phyloP scores from a whole-genome alignment of 2,329 filamentous ascomycete species.

The Lasiodiplodia sp. region DNA sequence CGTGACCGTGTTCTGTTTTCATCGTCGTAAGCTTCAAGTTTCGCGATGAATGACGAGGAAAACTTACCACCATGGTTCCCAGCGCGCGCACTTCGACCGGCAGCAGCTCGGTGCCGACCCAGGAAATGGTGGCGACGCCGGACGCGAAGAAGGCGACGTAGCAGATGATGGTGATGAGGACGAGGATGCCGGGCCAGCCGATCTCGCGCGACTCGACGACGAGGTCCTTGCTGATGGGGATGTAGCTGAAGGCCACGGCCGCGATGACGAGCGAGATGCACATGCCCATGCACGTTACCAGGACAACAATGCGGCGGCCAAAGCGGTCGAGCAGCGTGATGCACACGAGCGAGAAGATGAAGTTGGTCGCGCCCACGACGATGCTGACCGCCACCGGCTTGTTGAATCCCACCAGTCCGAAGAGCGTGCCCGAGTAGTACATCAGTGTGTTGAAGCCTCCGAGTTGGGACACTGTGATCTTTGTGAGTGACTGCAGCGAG shows the following conservation, averaged over 20 bases:
- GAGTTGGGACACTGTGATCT: slow-evolving; percentile 61
- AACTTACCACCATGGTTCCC: slow-evolving; percentile 47
- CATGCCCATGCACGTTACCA: slow-evolving; percentile 65
- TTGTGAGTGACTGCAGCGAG: slow-evolving; percentile 49
- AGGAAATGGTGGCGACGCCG: slow-evolving; percentile 45
- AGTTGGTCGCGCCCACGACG: slow-evolving; percentile 83
- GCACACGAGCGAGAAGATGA: slow-evolving; percentile 77
- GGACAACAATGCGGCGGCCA: slow-evolving; percentile 76
- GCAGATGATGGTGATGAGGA: slow-evolving; percentile 47
- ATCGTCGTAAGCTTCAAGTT: background rate
- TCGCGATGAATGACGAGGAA: background rate
- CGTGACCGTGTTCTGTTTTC: slow-evolving; percentile 32
- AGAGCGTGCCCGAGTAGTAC: slow-evolving; percentile 67
- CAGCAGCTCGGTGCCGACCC: slow-evolving; percentile 48
- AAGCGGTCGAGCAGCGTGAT: slow-evolving; percentile 80
- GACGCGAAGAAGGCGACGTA: slow-evolving; percentile 47
- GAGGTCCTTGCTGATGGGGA: slow-evolving; percentile 51
- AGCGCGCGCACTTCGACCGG: slow-evolving; percentile 48
- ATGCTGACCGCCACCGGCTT: slow-evolving; percentile 82
- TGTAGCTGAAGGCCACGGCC: slow-evolving; percentile 63
- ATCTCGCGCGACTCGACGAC: slow-evolving; percentile 41
- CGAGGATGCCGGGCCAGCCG: slow-evolving; percentile 44
- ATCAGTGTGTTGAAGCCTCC: slow-evolving; percentile 76
- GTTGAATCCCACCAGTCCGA: slow-evolving; percentile 72
- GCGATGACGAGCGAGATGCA: slow-evolving; percentile 72